phyloP scores from a whole-genome alignment of 2,329 filamentous ascomycete species.

The Colletotrichum costaricense region DNA sequence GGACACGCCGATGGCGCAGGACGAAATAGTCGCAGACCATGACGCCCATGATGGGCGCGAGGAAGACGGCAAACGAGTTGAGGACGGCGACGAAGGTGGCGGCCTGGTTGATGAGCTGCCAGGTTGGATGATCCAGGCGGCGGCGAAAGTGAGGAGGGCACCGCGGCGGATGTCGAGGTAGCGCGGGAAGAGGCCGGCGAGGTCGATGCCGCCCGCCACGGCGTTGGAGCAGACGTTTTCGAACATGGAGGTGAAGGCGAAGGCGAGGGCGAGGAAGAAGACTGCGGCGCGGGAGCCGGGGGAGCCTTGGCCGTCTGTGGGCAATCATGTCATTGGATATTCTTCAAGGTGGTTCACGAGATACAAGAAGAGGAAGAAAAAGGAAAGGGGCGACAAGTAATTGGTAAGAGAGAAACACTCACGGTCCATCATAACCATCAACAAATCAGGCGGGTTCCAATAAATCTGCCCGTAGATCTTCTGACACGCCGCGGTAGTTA shows the following conservation, averaged over 20 bases:
- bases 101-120: slow-evolving; percentile 50
- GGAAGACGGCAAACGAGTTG: slow-evolving; percentile 49
- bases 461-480: slow-evolving; percentile 46
- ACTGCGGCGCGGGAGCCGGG: slow-evolving; percentile 48
- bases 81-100: slow-evolving; percentile 49
- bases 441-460: slow-evolving; percentile 51
- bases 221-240: slow-evolving; percentile 51
- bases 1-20: slow-evolving; percentile 46
- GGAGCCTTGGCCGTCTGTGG: slow-evolving; percentile 43
- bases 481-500: slow-evolving; percentile 52
- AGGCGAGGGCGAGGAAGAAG: slow-evolving; percentile 51
- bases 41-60: slow-evolving; percentile 53
- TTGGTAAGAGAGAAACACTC: neutral
- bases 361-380: too few relatives aligned
- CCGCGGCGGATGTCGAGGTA: slow-evolving; percentile 52
- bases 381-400: too few relatives aligned
- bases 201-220: slow-evolving; percentile 51
- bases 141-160: slow-evolving; percentile 48
- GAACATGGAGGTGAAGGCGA: slow-evolving; percentile 50
- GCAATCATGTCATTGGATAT: too few relatives aligned
- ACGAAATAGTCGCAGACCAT: slow-evolving; percentile 50
- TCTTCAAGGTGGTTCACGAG: too few relatives aligned
- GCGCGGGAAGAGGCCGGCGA: slow-evolving; percentile 50
- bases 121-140: slow-evolving; percentile 50
- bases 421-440: slow-evolving; percentile 44